Evolutionary conservation across 176 grass and related monocot genomes (phyloP).

Genomic region (Elymus sibiricus): DNA sequence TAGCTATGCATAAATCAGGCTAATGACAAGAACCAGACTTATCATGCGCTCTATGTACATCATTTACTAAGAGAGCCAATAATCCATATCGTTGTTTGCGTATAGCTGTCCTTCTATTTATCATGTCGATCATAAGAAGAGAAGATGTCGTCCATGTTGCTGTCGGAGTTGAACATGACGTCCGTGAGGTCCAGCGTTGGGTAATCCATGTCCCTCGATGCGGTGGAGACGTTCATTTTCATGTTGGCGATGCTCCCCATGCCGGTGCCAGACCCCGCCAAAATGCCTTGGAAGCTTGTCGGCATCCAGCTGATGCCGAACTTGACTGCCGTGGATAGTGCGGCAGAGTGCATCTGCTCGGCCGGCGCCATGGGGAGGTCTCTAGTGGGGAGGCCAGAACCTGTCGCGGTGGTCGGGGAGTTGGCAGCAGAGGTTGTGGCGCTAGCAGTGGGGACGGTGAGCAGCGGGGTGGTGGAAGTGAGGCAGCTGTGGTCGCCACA

Average conservation of each 20-base stretch:
- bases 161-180: slow-evolving; percentile 70
- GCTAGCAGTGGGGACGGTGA: too few species aligned
- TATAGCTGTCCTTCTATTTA: slow-evolving; percentile 9
- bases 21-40: not conserved
- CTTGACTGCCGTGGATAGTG: slow-evolving; percentile 55
- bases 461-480: too few species aligned
- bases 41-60: not conserved
- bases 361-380: slow-evolving; percentile 17
- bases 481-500: too few species aligned
- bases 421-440: too few species aligned
- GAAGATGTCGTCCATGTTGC: slow-evolving; percentile 78
- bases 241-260: slow-evolving; percentile 2
- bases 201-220: slow-evolving; percentile 31
- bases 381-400: too few species aligned
- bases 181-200: slow-evolving; percentile 59
- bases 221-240: not conserved
- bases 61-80: not conserved
- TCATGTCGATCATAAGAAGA: slow-evolving; percentile 30
- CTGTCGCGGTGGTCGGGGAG: not conserved
- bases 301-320: slow-evolving; percentile 49
- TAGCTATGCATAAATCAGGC: not conserved
- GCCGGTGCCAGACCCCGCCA: not conserved
- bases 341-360: slow-evolving; percentile 3
- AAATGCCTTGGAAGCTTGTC: not conserved
- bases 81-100: not conserved